Conservation (phyloP, 345 rosid genomes). For the Arabis hirsuta region DNA sequence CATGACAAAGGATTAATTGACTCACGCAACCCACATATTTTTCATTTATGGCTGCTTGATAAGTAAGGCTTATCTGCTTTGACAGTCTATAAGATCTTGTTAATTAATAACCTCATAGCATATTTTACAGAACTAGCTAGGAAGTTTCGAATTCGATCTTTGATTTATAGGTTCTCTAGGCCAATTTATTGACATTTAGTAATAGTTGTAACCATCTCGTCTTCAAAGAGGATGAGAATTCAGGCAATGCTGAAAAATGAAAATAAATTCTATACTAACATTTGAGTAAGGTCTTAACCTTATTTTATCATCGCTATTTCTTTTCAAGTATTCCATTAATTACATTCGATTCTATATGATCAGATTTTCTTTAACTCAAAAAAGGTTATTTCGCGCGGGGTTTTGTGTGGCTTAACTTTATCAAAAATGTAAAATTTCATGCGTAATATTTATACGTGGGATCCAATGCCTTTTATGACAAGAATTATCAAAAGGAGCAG, state of each 20-base stretch:
- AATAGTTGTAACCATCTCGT: not conserved
- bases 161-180: not conserved
- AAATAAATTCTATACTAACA: no score
- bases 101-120: not conserved
- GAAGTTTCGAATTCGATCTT: not conserved
- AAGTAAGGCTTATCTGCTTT: constrained; percentile 24
- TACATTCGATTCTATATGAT: not conserved
- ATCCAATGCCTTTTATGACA: constrained; percentile 31
- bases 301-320: no score
- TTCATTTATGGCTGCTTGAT: constrained; percentile 32
- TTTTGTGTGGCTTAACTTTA: not conserved
- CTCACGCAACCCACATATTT: constrained; percentile 27
- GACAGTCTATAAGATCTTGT: not conserved
- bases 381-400: not conserved
- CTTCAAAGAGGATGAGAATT: no score
- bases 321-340: not conserved
- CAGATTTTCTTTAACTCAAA: not conserved
- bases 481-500: not conserved
- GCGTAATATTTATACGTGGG: not conserved
- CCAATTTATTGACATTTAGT: not conserved
- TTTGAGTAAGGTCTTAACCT: no score
- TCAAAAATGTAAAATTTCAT: no score
- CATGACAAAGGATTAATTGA: constrained; percentile 26
- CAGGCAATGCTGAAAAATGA: no score
- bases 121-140: not conserved